phyloP scores from a whole-genome alignment of 1,284 basidiomycete species.

The Salmacisia buchloeana region DNA sequence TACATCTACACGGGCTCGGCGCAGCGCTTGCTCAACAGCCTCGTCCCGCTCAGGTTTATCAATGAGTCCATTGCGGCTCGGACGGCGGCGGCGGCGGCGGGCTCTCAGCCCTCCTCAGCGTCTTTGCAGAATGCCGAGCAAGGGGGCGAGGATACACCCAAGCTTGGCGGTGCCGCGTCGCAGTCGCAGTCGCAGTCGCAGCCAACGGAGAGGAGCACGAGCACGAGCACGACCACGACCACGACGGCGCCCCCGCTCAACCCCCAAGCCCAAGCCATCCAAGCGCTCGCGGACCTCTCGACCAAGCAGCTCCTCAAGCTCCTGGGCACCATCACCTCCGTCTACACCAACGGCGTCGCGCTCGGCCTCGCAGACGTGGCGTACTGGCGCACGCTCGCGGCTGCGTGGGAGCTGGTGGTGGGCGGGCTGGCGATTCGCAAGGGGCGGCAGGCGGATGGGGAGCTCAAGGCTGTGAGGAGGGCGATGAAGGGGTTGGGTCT shows the following conservation, averaged over 20 bases:
- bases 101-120: no score
- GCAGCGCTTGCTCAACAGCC: not conserved
- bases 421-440: not conserved
- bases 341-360: constrained; percentile 7
- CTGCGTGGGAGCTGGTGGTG: constrained; percentile 8
- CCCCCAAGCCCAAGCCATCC: not conserved
- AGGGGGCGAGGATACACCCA: no score
- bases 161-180: no score
- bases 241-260: no score
- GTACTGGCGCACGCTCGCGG: constrained; percentile 10
- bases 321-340: not conserved
- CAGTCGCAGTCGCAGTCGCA: no score
- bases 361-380: constrained; percentile 3
- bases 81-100: no score
- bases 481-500: not conserved
- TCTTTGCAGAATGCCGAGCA: no score
- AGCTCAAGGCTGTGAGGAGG: not conserved
- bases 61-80: not conserved
- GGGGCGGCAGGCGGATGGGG: not conserved
- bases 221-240: no score
- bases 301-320: constrained; percentile 4
- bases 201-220: no score
- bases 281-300: constrained; percentile 6
- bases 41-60: not conserved
- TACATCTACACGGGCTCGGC: constrained; percentile 8